Evolutionary conservation across 2,329 filamentous ascomycete species (phyloP), one percentile per base, ranked within the genome.

Genomic region (Juglanconis sp.): DNA sequence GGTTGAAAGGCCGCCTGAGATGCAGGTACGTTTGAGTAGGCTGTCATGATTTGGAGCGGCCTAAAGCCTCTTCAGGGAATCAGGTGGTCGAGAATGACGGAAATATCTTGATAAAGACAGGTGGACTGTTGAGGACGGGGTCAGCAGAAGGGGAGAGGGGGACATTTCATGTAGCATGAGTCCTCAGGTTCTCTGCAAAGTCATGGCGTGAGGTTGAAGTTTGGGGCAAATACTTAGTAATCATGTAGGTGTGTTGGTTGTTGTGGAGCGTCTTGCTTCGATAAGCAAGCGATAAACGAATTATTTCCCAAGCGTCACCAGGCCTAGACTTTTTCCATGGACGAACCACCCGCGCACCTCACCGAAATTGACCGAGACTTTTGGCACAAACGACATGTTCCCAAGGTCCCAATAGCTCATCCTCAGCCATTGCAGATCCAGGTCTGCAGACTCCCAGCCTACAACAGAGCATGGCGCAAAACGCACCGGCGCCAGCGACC

Each of bases 401-500:
- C 24, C 7, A 35, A 57, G 49, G 36, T 31, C 50, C 7, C 54
- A 24, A 42, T 58, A 61, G 36, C 36, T 52, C 11, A n/a, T 46
- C 9, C 24, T n/a, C 47, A 34, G 40, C 35, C 35, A 34, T 32
- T 31, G 38, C 36, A 40, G 54, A 42, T 52, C 40, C 24, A 40
- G 30, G 31, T 50, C 38, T 17, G 54, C 38, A 48, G 36, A 32
- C 11, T 48, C 34, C 15, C 42, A 32, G 59, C 42, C 46, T 31
- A 31, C 34, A 44, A 42, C 49, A 58, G 47, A 57, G 53, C 34
- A 64, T 64, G 59, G 62, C 62, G 62, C 62, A 64, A 44, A 62
- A 56, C 59, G 62, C 56, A 38, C 38, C 60, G 44, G 52, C 53
- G 53, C 42, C 61, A 40, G 54, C 51, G 54, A 53, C 59, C 31